Evolutionary conservation across 2,329 filamentous ascomycete species (phyloP), one percentile per base, ranked within the genome.

Genomic region (Chaetomiaceae sp.): DNA sequence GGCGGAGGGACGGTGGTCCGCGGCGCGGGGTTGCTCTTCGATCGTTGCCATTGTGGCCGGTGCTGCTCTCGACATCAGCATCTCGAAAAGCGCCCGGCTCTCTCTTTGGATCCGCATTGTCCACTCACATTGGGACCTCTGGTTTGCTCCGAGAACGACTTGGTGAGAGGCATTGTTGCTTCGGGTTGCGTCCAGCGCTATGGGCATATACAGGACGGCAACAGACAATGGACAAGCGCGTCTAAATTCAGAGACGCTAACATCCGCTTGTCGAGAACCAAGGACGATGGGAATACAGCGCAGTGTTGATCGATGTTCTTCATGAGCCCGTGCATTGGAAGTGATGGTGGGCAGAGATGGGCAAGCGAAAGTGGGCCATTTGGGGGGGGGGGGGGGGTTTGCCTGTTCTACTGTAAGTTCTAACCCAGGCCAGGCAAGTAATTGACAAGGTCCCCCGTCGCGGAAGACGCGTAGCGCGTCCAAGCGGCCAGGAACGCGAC

Each of bases 1-100:
- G 67, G 70, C 10, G 64, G 66, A 34, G 74, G 66, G 30, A 62
- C 68, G 33, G 67, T 66, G 51, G 70, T 65, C 41, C 63, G 61
- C 36, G 67, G 68, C 41, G 70, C 65, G 5, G 78, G 73, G 62
- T 80, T 73, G 63, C 76, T 81, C 59, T 74, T 77, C 27, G 77
- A 75, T 61, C 79, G 74, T 61, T 76, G 74, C 80, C 79, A 82
- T 63, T 73, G 72, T 45, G 69, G 67, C 34, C 72, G 67, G 66
- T 74, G 54, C 44, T 57, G 46, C 7, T 55, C 38, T 40, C 16
- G 29, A 23, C 21, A 34, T 41, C 27, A 50, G 21, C 25, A 30
- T 32, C 11, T 30, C 25, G 9, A 27, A 5, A 27, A 27, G n/a
- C n/a, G n/a, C n/a, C n/a, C n/a, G n/a, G n/a, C n/a, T n/a, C n/a